phyloP scores from a whole-genome alignment of 768 basidiomycete species.

The Suillus luteus region DNA sequence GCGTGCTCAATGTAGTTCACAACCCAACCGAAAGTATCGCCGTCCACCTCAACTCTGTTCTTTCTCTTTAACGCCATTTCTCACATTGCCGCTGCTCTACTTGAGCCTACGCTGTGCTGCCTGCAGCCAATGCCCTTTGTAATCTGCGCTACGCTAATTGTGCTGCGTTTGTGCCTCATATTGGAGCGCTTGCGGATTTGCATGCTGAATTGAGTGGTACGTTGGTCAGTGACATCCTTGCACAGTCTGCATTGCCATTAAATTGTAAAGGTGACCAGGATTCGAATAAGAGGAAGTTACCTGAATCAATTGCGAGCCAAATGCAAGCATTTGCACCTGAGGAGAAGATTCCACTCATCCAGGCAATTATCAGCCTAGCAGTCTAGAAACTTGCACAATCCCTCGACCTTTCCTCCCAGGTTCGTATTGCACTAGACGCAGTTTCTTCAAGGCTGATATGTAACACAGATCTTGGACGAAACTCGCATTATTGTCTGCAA shows the following conservation, averaged over 20 bases:
- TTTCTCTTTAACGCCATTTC: slow-evolving; percentile 65
- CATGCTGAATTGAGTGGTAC: slow-evolving; percentile 76
- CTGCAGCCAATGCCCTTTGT: slow-evolving; percentile 80
- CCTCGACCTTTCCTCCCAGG: slow-evolving; percentile 54
- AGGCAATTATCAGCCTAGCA: slow-evolving; percentile 79
- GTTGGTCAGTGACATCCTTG: slow-evolving; percentile 51
- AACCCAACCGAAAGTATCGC: slow-evolving; percentile 40
- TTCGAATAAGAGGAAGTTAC: slow-evolving; percentile 84
- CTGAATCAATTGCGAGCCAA: slow-evolving; percentile 91
- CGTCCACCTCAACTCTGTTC: slow-evolving; percentile 35
- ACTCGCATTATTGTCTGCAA: slow-evolving; percentile 46
- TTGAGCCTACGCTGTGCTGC: slow-evolving; percentile 63
- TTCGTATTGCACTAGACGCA: slow-evolving; percentile 29
- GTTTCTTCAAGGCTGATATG: background rate
- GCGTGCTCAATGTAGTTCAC: slow-evolving; percentile 82
- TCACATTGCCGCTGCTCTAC: slow-evolving; percentile 71
- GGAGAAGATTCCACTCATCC: slow-evolving; percentile 75
- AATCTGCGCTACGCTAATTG: slow-evolving; percentile 91
- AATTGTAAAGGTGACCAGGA: slow-evolving; percentile 46
- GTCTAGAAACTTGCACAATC: slow-evolving; percentile 67
- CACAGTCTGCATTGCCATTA: background rate
- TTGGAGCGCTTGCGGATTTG: slow-evolving; percentile 80
- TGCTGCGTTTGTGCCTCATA: slow-evolving; percentile 78
- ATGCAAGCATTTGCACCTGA: slow-evolving; percentile 84
- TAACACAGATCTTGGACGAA: slow-evolving; percentile 66